Evolutionary conservation across 306 rosid species (phyloP), one percentile per base, ranked within the genome.

Genomic region (Quercus robur): DNA sequence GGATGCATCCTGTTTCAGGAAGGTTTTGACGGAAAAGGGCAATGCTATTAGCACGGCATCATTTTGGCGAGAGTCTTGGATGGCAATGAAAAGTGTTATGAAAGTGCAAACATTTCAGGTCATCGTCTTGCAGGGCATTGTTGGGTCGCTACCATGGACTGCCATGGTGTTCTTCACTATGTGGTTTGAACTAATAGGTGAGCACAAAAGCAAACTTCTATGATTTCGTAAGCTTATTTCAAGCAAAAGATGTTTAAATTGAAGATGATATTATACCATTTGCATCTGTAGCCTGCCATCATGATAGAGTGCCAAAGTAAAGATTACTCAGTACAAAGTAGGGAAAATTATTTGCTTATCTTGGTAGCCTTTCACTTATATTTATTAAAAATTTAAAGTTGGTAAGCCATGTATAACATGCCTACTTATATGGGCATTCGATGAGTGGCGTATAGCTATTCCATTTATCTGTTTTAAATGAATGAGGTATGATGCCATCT

Each of bases 161-260:
- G 98, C 99, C 85, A 95, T 93, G 99, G 99, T 95, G 84, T 95
- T 95, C 92, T 93, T 95, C 91, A 95, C 99, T 54, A 93, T 95
- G 99, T 95, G 99, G 99, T 95, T 95, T 49, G 92, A 95, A 88
- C 86, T 95, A 68, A 89, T 95, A 15, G 99, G 99, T 93, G 86
- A 83, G 90, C 56, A 71, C 77, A 58, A 73, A 71, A 31, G 75
- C 44, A 52, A 19, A 68, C 21, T 66, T 77, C 56, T 5, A 77
- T 10, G 21, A 23, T 68, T 68, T 19, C 4, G 52, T 10, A 5
- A 19, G 46, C 33, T 20, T 31, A 4, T 19, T 19, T 9, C 1
- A 14, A 8, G 25, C 25, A 19, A 67, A 1, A 67, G 19, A 35
- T 33, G 14, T 59, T 11, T 52, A 35, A 67, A 19, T 68, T 68